A percentile compares a stretch with the other conserved stretches of the same genome.
These are phyloP conservation scores for Rhododendron vialii DNA, from an alignment of 148 eudicot species.

Conservation along the genomic window DNA sequence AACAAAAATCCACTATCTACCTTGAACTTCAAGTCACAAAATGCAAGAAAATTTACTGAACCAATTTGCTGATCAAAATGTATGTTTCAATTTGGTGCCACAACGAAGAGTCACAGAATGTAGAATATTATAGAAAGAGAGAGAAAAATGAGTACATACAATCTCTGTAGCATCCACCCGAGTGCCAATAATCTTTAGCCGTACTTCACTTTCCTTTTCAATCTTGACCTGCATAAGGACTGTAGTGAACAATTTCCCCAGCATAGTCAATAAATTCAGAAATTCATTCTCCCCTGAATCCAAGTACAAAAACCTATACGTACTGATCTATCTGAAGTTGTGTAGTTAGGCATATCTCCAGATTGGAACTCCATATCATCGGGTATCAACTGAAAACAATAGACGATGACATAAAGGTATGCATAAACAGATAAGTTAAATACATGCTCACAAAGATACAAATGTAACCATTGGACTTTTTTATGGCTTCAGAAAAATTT, in stretches of 20 bases:
- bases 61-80: not conserved
- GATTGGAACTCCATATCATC: conserved; percentile 39
- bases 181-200: conserved; percentile 91
- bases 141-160: conserved; percentile 35
- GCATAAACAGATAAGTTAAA: not conserved
- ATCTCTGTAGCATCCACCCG: conserved; percentile 98
- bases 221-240: conserved; percentile 65
- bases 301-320: conserved; percentile 17
- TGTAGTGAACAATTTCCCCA: conserved; percentile 8
- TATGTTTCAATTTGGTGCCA: not conserved
- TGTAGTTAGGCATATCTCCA: conserved; percentile 61
- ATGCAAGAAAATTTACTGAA: too few relatives aligned
- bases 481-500: not conserved
- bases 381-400: conserved; percentile 61
- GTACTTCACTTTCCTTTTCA: conserved; percentile 90
- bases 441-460: not conserved
- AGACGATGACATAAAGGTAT: not conserved
- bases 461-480: not conserved
- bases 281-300: not conserved
- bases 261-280: conserved; percentile 1
- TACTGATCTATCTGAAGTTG: conserved; percentile 94
- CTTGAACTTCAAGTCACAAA: too few relatives aligned
- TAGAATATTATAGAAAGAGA: not conserved
- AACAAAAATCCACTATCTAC: too few relatives aligned
- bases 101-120: not conserved